Evolutionary conservation across 139 green algal genomes (phyloP), one percentile per base, ranked within the genome.

Genomic region (Chlorella ohadii): DNA sequence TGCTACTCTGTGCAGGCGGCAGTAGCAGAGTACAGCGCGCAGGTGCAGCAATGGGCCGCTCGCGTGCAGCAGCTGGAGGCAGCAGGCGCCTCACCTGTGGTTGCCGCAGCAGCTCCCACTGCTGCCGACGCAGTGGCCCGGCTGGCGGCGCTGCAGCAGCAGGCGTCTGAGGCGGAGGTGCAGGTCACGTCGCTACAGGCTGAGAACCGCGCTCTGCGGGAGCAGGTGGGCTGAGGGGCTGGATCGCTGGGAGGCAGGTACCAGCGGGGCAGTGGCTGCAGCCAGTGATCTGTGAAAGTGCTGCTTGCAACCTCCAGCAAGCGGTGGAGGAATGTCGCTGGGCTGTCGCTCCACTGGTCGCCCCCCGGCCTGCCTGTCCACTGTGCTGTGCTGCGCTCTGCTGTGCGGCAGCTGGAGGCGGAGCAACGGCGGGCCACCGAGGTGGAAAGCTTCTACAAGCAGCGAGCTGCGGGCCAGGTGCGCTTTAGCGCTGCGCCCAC

Each of bases 401-500:
- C 71, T 25, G 31, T 13, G 7, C 27, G 13, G 56, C 75, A 81
- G 75, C 31, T 81, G 70, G 82, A 79, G 33, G 70, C 83, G 34
- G 83, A 92, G 88, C 83, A 82, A 28, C 77, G 68, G 44, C 86
- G 88, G 22, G 72, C 75, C 15, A 57, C 59, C 19, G 79, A 92
- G 44, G 57, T 91, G 67, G 89, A 92, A 72, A 78, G 55, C 47
- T 86, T 77, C 36, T 64, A 81, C 39, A 74, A 81, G 81, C 57
- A 81, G 81, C 81, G 71, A 1, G 68, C 34, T 1, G 71, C 41
- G 27, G 41, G 76, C 39, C 39, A 89, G 83, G 55, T 74, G 78
- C 36, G 85, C 34, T 41, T 78, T 20, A 17, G 44, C 13, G 36
- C 47, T n/a, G n/a, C n/a, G n/a, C n/a, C n/a, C n/a, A n/a, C n/a